phyloP scores from a whole-genome alignment of 176 grass and related monocot genomes.

The Cenchrus fungigraminus region DNA sequence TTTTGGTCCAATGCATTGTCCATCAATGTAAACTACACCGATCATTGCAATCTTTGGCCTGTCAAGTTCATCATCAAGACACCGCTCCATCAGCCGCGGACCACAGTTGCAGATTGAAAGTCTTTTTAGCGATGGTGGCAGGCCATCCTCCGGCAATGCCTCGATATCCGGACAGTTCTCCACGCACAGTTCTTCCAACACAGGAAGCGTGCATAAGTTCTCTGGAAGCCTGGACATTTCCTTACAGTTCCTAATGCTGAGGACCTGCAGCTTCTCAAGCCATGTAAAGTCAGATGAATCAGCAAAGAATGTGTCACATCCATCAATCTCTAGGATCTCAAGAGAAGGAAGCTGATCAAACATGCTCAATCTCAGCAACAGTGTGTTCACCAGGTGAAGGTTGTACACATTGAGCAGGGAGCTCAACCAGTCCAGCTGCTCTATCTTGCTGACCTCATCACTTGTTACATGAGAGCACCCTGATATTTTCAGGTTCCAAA shows the following conservation, averaged over 20 bases:
- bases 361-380: slow-evolving; percentile 38
- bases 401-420: slow-evolving; percentile 33
- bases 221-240: slow-evolving; percentile 38
- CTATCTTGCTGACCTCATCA: not conserved
- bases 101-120: slow-evolving; percentile 33
- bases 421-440: slow-evolving; percentile 42
- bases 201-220: slow-evolving; percentile 31
- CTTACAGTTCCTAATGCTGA: slow-evolving; percentile 43
- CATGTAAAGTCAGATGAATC: slow-evolving; percentile 11
- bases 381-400: slow-evolving; percentile 43
- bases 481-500: slow-evolving; percentile 45
- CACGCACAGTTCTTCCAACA: slow-evolving; percentile 47
- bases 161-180: slow-evolving; percentile 45
- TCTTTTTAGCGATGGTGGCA: slow-evolving; percentile 35
- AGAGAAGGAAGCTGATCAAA: slow-evolving; percentile 50
- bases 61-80: slow-evolving; percentile 39
- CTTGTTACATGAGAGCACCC: slow-evolving; percentile 37
- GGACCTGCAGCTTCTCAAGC: slow-evolving; percentile 35
- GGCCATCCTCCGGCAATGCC: slow-evolving; percentile 29
- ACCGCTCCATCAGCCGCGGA: not conserved
- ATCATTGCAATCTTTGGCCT: slow-evolving; percentile 28
- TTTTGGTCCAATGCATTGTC: slow-evolving; percentile 5
- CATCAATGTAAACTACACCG: slow-evolving; percentile 29
- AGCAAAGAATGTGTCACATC: slow-evolving; percentile 28
- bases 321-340: slow-evolving; percentile 44